phyloP scores from a whole-genome alignment of 163 green algal genomes.

The Coccomyxa subellipsoidea region DNA sequence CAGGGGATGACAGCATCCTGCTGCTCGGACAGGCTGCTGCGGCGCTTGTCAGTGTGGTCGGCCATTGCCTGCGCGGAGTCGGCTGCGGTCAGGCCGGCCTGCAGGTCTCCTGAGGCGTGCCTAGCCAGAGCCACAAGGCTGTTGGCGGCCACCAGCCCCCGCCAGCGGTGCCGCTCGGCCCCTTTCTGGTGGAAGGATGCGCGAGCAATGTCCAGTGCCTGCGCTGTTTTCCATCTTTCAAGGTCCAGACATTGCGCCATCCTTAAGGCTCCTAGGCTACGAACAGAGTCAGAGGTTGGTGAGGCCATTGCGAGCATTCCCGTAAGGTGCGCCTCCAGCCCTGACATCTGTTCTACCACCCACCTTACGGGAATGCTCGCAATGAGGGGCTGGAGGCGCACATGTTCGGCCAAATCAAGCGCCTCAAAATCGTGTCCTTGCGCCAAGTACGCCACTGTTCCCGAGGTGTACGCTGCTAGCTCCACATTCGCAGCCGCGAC shows the following conservation, averaged over 20 bases:
- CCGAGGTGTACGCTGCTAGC: background rate
- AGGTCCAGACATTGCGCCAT: background rate
- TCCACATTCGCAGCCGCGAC: background rate
- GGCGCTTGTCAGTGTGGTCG: background rate
- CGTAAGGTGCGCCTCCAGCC: no score
- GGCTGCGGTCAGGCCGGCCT: background rate
- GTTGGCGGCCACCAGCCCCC: background rate
- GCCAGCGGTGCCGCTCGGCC: background rate
- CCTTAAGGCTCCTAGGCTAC: no score
- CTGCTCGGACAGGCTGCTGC: background rate
- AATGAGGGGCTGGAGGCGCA: background rate
- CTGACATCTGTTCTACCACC: no score
- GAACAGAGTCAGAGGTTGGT: no score
- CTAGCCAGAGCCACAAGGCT: background rate
- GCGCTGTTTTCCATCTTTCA: background rate
- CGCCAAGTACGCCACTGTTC: background rate
- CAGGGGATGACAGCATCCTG: background rate
- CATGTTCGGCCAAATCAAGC: background rate
- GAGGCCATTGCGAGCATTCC: no score
- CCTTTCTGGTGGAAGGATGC: background rate
- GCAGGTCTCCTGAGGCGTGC: background rate
- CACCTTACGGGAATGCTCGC: no score
- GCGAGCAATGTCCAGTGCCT: constrained; percentile 2
- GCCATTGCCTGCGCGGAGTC: background rate
- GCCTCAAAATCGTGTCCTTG: background rate